Base-by-base conservation (phyloP, 805 yeast species). In the Zygotorulaspora danielsina region DNA sequence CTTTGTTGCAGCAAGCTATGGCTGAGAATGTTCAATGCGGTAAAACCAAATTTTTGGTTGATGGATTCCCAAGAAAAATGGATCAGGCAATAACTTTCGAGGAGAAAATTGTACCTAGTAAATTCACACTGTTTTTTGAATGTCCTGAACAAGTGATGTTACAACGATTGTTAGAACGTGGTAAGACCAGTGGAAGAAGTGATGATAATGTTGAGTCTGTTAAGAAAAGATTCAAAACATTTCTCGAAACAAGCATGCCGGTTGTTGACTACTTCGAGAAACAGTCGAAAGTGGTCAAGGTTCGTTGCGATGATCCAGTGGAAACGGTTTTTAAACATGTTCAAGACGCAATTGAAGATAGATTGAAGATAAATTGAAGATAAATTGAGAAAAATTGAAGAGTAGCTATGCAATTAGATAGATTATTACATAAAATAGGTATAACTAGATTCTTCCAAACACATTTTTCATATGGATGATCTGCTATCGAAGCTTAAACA, bases 41-140 rank as follows among this genome's bases (percentile, higher is more conserved):
- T 8, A 65, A 65, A 17, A 53, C 50, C 10, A 78, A 78, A 51
- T 90, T 89, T 62, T 69, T 90, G 54, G 79, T 90, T 38, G 98
- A 90, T 62, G 98, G 98, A 0, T 90, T 93, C 75, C 98, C 98
- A 34, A 77, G 97, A 61, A 87, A 89, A 62, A 90, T 93, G 97
- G 97, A 93, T 65, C 98, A 90, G 69, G 97, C 97, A 0, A 44
- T 83, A 28, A 84, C 90, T n/a, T 90, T 90, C 61, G 97, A 90
- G 66, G 78, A 83, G 27, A 69, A 77, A 57, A 71, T 79, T 53
- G 93, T 79, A 54, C 81, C 72, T 62, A 81, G 85, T 46, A 70
- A 78, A 18, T 76, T 82, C 64, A 78, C 84, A 2, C 67, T 84
- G 29, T 84, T 81, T 64, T 84, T 84, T 55, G 88, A 84, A 49